phyloP scores from a whole-genome alignment of 352 stramenopile genomes.

The Plasmopara viticola region DNA sequence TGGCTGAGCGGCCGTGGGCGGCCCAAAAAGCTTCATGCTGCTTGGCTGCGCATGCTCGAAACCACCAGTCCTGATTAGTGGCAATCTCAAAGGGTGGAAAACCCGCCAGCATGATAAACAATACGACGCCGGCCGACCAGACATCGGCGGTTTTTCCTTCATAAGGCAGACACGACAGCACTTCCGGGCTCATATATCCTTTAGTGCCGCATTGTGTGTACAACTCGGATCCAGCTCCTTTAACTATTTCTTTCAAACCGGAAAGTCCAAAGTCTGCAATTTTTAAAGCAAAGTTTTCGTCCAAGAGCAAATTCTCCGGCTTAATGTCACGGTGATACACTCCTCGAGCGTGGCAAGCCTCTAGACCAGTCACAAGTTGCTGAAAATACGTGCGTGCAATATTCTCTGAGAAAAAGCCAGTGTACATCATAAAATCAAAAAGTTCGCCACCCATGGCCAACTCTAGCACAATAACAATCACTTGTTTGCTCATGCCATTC shows the following conservation, averaged over 20 bases:
- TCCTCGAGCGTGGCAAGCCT: conserved; percentile 71
- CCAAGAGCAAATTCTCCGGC: conserved; percentile 90
- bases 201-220: conserved; percentile 87
- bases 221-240: conserved; percentile 53
- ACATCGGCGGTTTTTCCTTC: conserved; percentile 85
- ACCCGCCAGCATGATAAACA: conserved; percentile 92
- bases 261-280: conserved; percentile 96
- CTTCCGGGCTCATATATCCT: conserved; percentile 92
- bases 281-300: conserved; percentile 83
- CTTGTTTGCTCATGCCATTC: conserved; percentile 59
- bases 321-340: conserved; percentile 93
- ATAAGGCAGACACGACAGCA: conserved; percentile 78
- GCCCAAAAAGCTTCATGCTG: conserved; percentile 81
- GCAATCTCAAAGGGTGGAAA: conserved; percentile 91
- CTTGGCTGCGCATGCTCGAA: conserved; percentile 59
- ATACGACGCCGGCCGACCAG: conserved; percentile 88
- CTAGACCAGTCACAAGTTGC: conserved; percentile 76
- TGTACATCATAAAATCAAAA: conserved; percentile 93
- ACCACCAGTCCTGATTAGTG: conserved; percentile 87
- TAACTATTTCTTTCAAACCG: conserved; percentile 66
- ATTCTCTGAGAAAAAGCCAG: conserved; percentile 80
- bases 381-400: conserved; percentile 85
- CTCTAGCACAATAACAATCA: conserved; percentile 88
- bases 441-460: conserved; percentile 83
- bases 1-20: conserved; percentile 56